phyloP scores from a whole-genome alignment of 495 filamentous ascomycete genomes.

The Trichoderma reesei region DNA sequence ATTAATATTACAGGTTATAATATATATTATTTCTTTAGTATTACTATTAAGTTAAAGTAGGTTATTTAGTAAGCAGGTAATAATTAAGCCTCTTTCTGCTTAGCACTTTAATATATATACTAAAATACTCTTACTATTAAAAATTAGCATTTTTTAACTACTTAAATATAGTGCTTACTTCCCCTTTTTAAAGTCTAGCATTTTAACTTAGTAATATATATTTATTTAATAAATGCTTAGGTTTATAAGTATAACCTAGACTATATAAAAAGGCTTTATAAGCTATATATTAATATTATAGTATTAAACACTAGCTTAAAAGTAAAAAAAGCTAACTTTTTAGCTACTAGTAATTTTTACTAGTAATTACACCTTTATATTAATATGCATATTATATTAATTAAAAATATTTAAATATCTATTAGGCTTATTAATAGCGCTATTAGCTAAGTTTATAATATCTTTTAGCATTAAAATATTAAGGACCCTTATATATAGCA shows the following conservation, averaged over 20 bases:
- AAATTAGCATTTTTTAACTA: no score
- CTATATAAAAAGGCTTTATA: neutral
- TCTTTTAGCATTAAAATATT: neutral
- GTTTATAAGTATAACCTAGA: no score
- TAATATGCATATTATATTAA: no score
- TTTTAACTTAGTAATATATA: neutral
- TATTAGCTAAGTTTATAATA: neutral
- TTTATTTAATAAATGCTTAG: no score
- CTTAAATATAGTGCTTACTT: neutral
- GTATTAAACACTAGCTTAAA: neutral
- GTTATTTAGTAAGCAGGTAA: neutral
- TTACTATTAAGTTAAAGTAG: neutral
- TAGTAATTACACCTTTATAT: neutral
- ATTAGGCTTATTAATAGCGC: neutral
- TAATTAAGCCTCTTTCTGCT: neutral
- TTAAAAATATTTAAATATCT: conserved; percentile 2
- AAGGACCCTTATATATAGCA: neutral
- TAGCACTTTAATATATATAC: neutral
- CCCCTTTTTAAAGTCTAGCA: neutral
- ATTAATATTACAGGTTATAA: no score
- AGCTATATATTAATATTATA: neutral
- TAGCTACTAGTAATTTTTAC: neutral
- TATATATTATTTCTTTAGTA: neutral
- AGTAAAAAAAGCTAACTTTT: neutral
- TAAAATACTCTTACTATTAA: neutral